phyloP scores from a whole-genome alignment of 139 green algal species.

The Chlamydomonas schloesseri region DNA sequence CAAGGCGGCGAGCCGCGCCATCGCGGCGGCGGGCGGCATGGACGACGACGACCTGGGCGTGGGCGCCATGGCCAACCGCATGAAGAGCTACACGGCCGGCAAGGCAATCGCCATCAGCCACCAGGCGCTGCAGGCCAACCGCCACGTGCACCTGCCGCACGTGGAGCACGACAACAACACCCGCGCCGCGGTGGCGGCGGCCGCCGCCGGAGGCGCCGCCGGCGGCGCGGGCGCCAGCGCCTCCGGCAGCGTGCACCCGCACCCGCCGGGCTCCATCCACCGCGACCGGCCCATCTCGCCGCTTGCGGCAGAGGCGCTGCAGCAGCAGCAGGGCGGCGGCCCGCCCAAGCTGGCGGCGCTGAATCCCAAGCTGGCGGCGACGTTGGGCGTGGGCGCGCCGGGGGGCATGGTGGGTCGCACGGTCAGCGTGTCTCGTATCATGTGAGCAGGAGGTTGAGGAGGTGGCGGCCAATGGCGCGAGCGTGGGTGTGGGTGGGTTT shows the following conservation, averaged over 20 bases:
- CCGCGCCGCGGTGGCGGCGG: background rate
- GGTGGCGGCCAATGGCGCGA: too few relatives aligned
- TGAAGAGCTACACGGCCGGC: slow-evolving; percentile 42
- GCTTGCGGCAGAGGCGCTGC: too few relatives aligned
- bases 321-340: background rate
- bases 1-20: background rate
- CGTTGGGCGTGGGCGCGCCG: background rate
- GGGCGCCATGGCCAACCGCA: slow-evolving; percentile 17
- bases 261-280: background rate
- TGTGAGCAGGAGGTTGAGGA: background rate
- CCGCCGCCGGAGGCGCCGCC: background rate
- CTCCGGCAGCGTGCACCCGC: background rate
- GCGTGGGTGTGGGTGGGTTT: too few relatives aligned
- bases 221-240: background rate
- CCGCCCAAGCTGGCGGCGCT: background rate
- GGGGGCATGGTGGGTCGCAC: background rate
- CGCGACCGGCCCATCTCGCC: background rate
- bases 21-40: slow-evolving; percentile 23
- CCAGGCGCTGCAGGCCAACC: slow-evolving; percentile 40
- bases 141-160: slow-evolving; percentile 40
- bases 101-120: slow-evolving; percentile 43
- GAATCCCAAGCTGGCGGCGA: slow-evolving; percentile 34
- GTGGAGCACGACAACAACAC: background rate
- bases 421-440: slow-evolving; percentile 22
- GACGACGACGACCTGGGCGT: slow-evolving; percentile 31